Base-by-base conservation (phyloP, 257 asterid genomes). In the Cruciata laevipes region DNA sequence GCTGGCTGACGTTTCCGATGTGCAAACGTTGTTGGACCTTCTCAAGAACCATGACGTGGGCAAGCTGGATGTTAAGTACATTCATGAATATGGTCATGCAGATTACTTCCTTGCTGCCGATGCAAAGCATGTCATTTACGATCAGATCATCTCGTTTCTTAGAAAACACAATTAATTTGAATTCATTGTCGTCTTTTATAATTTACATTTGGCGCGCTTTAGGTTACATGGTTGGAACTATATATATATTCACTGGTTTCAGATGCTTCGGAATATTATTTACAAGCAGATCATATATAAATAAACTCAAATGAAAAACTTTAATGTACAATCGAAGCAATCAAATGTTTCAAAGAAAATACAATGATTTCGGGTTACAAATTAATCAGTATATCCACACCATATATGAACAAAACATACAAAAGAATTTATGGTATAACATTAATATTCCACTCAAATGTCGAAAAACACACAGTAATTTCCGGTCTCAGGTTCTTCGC, bases 401-500 rank as follows among this genome's bases (percentile, higher is more conserved):
- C n/a, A 17, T n/a, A n/a, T n/a, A n/a, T 17, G 55, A 56, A 56
- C n/a, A 24, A 27, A 23, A 58, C 25, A 59, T 21, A 59, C 20
- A 59, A 59, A 59, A 30, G 9, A 33, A 59, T 20, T 9, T n/a
- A 51, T 51, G 3, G 8, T 20, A n/a, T n/a, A n/a, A n/a, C n/a
- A n/a, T n/a, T n/a, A n/a, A n/a, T n/a, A 47, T 11, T 47, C 2
- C 18, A 47, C 55, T 47, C 47, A 55, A 20, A 74, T 31, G 68
- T 24, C 7, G 11, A 69, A 66, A 68, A 60, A 63, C 66, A 76
- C 70, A 55, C 76, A 69, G 25, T 17, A 10, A 44, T 25, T 42
- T 3, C 4, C 6, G 59, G 59, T 11, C 38, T 77, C 69, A 83
- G 67, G 31, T 32, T 58, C 83, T 63, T 85, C 86, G 80, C 70